Percentiles rank a stretch among this genome's conserved stretches.
These are phyloP conservation scores for Butyriboletus loyo DNA, from an alignment of 768 basidiomycete genomes.

Conservation along the genomic window DNA sequence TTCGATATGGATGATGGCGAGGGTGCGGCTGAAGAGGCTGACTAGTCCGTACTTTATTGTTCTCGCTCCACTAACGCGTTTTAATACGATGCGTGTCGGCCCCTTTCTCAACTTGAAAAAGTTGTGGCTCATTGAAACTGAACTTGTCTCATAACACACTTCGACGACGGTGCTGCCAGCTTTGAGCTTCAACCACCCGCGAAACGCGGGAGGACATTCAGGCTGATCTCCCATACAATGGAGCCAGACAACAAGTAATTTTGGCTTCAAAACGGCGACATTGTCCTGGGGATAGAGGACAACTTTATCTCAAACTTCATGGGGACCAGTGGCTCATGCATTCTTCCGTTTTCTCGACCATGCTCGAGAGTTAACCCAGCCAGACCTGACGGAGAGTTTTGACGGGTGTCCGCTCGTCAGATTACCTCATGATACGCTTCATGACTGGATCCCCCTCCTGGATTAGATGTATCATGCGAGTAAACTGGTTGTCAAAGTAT, in stretches of 20 bases:
- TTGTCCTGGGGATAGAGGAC: slow-evolving; percentile 28
- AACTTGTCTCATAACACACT: neutral
- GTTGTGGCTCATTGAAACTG: neutral
- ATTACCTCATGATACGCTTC: slow-evolving; percentile 23
- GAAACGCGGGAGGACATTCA: slow-evolving; percentile 2
- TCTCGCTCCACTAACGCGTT: slow-evolving; percentile 6
- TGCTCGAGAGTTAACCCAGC: slow-evolving; percentile 35
- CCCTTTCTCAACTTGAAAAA: neutral
- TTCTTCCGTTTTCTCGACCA: slow-evolving; percentile 34
- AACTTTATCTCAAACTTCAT: slow-evolving; percentile 30
- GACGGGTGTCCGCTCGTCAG: slow-evolving; percentile 32
- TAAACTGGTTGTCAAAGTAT: neutral
- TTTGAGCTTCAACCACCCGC: slow-evolving; percentile 1
- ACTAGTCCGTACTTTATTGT: slow-evolving; percentile 3
- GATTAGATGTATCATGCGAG: slow-evolving; percentile 36
- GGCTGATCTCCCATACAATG: neutral
- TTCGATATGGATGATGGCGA: slow-evolving; percentile 49
- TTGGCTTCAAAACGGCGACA: slow-evolving; percentile 38
- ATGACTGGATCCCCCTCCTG: slow-evolving; percentile 31
- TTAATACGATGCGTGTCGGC: neutral
- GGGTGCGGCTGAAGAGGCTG: slow-evolving; percentile 31
- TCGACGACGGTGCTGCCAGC: neutral
- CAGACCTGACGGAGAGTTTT: slow-evolving; percentile 26
- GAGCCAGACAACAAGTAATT: slow-evolving; percentile 1
- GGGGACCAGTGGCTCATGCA: slow-evolving; percentile 9